These are phyloP conservation scores for Straminergon stramineum DNA, from an alignment of 225 moss, liverwort and hornwort species.

Conservation along the genomic window DNA sequence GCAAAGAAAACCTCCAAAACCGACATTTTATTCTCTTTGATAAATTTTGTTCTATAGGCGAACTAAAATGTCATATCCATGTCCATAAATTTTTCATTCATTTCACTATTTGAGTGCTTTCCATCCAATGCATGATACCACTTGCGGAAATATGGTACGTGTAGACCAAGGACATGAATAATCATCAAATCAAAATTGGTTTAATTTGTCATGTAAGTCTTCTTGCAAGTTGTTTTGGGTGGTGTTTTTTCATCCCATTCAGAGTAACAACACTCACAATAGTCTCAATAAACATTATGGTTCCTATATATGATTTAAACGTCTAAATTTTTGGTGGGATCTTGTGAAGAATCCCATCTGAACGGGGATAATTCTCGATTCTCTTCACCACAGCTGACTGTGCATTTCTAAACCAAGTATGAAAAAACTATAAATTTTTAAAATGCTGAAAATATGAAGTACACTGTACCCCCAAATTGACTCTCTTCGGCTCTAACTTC, in stretches of 20 bases:
- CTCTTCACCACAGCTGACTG: too few relatives aligned
- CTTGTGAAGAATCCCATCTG: background rate
- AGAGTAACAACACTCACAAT: background rate
- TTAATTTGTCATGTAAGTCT: too few relatives aligned
- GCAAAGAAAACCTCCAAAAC: background rate
- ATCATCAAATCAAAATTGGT: background rate
- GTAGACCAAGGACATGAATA: background rate
- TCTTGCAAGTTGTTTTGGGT: accelerated
- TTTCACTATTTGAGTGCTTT: background rate
- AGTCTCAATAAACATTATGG: background rate
- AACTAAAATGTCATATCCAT: background rate
- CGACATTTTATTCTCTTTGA: background rate
- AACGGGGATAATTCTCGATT: background rate
- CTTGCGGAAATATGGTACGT: background rate
- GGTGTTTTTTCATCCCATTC: background rate
- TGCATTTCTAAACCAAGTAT: background rate
- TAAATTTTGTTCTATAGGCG: background rate
- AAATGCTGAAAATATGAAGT: background rate
- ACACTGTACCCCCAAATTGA: too few relatives aligned
- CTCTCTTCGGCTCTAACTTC: background rate
- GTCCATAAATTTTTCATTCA: background rate
- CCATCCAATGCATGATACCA: too few relatives aligned
- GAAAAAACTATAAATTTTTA: background rate
- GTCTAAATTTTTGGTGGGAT: too few relatives aligned
- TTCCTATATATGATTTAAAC: background rate